Percentiles rank a stretch among this genome's conserved stretches.
Evolutionary conservation across 768 basidiomycete genomes (phyloP).

Genomic region (Suillus placidus): DNA sequence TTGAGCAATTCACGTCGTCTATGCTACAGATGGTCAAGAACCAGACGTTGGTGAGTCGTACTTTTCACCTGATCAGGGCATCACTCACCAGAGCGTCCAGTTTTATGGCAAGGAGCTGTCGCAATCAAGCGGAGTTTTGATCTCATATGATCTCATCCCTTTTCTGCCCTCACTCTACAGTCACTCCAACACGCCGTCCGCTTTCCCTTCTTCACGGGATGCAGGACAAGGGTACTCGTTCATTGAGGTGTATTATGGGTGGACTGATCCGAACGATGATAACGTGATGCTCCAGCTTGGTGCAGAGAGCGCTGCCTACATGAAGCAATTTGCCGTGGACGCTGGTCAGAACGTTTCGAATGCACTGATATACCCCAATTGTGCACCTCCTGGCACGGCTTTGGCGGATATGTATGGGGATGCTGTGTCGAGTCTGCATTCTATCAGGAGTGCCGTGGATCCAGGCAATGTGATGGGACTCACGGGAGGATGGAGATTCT

Average conservation of each 20-base stretch:
- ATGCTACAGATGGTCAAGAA: constrained; percentile 2
- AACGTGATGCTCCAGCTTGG: constrained; percentile 43
- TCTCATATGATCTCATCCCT: constrained; percentile 45
- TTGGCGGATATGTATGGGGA: constrained; percentile 53
- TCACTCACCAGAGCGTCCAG: constrained; percentile 5
- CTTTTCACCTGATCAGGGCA: not conserved
- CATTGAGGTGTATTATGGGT: constrained; percentile 51
- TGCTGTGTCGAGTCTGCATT: constrained; percentile 44
- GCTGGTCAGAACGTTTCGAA: constrained; percentile 43
- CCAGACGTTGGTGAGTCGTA: not conserved
- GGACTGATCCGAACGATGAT: constrained; percentile 41
- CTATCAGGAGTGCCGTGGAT: constrained; percentile 51
- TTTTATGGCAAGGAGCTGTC: constrained; percentile 15
- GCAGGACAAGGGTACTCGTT: constrained; percentile 41
- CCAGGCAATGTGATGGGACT: constrained; percentile 66
- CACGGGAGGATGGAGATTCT: constrained; percentile 65
- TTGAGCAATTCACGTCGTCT: not conserved
- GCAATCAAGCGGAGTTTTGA: not conserved
- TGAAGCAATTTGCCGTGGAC: constrained; percentile 40
- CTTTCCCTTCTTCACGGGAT: constrained; percentile 47
- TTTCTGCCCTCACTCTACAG: constrained; percentile 47
- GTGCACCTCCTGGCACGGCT: constrained; percentile 57
- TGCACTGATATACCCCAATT: constrained; percentile 61
- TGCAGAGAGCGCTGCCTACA: constrained; percentile 40
- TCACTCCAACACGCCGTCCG: constrained; percentile 41